Base-by-base conservation (phyloP, 441 rosid genomes). In the Croton setiger region DNA sequence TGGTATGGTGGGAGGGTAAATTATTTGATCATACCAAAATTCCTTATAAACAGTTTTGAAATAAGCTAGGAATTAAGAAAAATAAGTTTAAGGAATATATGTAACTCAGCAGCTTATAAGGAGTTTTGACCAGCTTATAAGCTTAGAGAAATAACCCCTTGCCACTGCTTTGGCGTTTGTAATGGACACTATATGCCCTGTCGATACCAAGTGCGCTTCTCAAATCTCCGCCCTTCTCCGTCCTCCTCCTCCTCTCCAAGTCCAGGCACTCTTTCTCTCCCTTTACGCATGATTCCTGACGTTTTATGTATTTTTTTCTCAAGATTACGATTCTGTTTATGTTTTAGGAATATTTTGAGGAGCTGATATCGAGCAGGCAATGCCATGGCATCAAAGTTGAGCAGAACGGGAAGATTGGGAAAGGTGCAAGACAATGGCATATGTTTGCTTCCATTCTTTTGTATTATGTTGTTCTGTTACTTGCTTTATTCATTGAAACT, bases 261-360 rank as follows among this genome's bases (percentile, higher is more conserved):
- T 84, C 53, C 91, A 90, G 94, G 98, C 72, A 75, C 10, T 15
- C 53, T 36, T 47, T 71, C 54, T 39, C 55, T 27, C 66, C 35
- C 37, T 59, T 12, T 64, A 7, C 43, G 10, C 0, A 39, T 39
- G 43, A 5, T 45, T 23, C 3, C 45, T 5, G 52, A 47, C 44
- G n/a, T 12, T 23, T n/a, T 0, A 13, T 35, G 9, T 52, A 4
- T 10, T 56, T 59, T 20, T 17, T 17, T 52, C 54, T 18, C 56
- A 45, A 35, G 4, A 58, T 63, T 7, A 17, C 63, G 14, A 3
- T 48, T 51, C 7, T 53, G n/a, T 27, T 53, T 0, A 14, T 67
- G 41, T 8, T 66, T 70, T 79, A 92, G 99, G 98, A 87, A 71
- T 92, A 94, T 63, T 92, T 86, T 36, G 81, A 85, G 31, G 78